Percentiles rank a stretch among this genome's conserved stretches.
Conservation (phyloP, 2,329 filamentous ascomycete species). For the Berkeleyomyces rouxiae region DNA sequence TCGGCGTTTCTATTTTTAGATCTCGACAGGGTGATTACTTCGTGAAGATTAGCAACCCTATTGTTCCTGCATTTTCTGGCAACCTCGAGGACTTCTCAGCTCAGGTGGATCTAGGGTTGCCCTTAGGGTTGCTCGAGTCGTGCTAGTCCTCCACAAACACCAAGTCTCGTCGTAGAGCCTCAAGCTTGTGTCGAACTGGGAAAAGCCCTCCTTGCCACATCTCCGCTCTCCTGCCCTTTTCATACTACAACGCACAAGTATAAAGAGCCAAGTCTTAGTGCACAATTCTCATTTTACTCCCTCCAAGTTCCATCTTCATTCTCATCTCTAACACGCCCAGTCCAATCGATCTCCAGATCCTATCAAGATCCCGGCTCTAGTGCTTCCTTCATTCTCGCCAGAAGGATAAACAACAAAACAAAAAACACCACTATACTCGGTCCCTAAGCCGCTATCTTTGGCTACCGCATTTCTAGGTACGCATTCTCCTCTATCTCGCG, state of each 20-base stretch:
- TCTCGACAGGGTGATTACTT: background rate
- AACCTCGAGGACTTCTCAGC: background rate
- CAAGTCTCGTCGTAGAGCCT: background rate
- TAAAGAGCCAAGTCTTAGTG: background rate
- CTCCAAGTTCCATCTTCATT: background rate
- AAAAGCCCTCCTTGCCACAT: background rate
- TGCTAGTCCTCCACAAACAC: background rate
- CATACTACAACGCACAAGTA: background rate
- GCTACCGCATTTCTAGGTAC: slow-evolving; percentile 1
- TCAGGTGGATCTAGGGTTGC: background rate
- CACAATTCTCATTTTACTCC: background rate
- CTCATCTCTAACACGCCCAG: background rate
- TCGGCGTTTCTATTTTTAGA: background rate
- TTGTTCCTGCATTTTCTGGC: background rate
- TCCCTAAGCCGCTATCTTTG: background rate
- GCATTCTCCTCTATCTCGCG: background rate
- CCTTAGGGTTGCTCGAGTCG: background rate
- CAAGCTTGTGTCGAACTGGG: background rate
- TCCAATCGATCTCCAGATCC: background rate
- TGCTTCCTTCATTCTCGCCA: background rate
- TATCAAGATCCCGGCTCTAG: background rate
- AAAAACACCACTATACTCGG: background rate
- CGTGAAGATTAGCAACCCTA: slow-evolving; percentile 1
- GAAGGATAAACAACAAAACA: background rate
- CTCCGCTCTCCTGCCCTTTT: background rate